A percentile compares a stretch with the other conserved stretches of the same genome.
Evolutionary conservation across 2,329 filamentous ascomycete genomes (phyloP).

Genomic region (Fusarium cyanostomum): DNA sequence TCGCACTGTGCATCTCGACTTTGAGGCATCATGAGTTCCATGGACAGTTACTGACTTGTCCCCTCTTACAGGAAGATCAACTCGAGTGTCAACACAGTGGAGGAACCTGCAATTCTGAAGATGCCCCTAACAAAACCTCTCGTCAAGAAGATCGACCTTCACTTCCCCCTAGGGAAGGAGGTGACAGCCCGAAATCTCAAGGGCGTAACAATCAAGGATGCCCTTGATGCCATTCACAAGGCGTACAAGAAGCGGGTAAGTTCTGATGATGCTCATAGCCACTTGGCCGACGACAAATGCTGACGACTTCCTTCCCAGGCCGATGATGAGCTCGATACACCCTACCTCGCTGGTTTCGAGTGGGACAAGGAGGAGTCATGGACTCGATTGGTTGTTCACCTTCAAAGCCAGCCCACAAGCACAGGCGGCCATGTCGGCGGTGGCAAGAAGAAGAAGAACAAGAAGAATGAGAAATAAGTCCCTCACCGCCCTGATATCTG

Average conservation of each 20-base stretch:
- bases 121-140: constrained; percentile 81
- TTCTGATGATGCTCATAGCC: constrained; percentile 13
- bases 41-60: constrained; percentile 16
- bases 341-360: constrained; percentile 93
- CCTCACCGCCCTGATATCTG: constrained; percentile 46
- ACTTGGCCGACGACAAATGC: not conserved
- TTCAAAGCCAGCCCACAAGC: constrained; percentile 72
- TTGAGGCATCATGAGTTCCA: not conserved
- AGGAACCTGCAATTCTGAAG: constrained; percentile 87
- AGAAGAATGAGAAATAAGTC: constrained; percentile 61
- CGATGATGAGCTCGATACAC: constrained; percentile 89
- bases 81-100: constrained; percentile 78
- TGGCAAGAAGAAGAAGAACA: constrained; percentile 78
- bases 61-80: constrained; percentile 84
- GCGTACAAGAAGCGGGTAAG: constrained; percentile 94
- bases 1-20: constrained; percentile 9
- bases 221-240: constrained; percentile 94
- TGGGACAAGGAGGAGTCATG: constrained; percentile 95
- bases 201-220: constrained; percentile 97
- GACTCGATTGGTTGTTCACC: constrained; percentile 87
- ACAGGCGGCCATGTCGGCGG: constrained; percentile 57
- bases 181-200: constrained; percentile 91
- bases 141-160: constrained; percentile 93
- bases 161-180: constrained; percentile 88
- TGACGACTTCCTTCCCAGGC: constrained; percentile 60